Conservation (phyloP, 495 filamentous ascomycete species). For the Neurospora intermedia region DNA sequence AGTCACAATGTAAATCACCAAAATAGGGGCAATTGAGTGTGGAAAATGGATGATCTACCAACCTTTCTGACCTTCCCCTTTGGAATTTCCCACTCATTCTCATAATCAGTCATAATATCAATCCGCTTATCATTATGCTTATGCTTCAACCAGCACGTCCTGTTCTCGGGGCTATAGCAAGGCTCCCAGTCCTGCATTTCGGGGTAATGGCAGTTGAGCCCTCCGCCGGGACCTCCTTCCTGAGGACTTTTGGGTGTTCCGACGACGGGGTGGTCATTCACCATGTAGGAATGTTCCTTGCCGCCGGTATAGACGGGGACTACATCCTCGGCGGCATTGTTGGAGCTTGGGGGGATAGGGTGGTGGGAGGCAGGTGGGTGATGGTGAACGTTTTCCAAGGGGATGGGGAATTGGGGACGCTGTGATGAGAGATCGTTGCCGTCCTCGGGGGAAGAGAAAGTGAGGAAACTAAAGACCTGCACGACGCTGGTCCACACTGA, state of each 20-base stretch:
- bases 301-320: constrained; percentile 1
- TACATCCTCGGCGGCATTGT: background rate
- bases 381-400: background rate
- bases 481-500: constrained; percentile 9
- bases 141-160: constrained; percentile 5
- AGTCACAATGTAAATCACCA: background rate
- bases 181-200: constrained; percentile 2
- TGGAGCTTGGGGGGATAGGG: background rate
- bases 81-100: background rate
- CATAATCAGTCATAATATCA: constrained; percentile 9
- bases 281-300: background rate
- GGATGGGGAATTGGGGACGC: background rate
- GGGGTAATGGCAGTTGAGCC: constrained; percentile 2
- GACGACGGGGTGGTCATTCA: background rate
- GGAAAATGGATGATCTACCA: background rate
- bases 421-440: background rate
- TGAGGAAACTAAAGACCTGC: constrained; percentile 6
- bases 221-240: background rate
- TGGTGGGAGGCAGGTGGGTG: background rate
- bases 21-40: background rate
- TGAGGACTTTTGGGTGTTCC: constrained; percentile 6
- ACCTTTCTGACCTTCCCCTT: background rate
- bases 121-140: background rate
- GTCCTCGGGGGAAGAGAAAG: constrained; percentile 5
- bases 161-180: constrained; percentile 2